phyloP scores from a whole-genome alignment of 2,329 filamentous ascomycete species.

The Colletotrichum godetiae region DNA sequence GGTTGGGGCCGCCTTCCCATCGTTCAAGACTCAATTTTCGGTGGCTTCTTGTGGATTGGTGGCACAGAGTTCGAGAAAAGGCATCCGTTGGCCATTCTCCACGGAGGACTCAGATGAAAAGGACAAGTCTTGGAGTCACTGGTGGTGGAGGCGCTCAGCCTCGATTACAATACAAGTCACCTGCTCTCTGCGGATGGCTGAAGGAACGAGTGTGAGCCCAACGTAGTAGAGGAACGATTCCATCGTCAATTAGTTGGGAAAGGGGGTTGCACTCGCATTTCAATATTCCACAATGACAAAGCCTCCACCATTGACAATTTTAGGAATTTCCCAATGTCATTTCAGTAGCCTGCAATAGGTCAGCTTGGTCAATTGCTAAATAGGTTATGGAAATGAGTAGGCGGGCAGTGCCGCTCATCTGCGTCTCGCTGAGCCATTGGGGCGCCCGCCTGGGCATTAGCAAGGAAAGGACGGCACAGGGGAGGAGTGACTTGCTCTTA shows the following conservation, averaged over 20 bases:
- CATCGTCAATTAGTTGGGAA: not conserved
- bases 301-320: not conserved
- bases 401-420: not conserved
- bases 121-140: not conserved
- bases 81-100: not conserved
- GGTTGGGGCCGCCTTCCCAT: not conserved
- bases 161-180: not conserved
- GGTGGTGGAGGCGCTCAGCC: not conserved
- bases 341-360: not conserved
- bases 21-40: not conserved
- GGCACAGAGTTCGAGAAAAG: not conserved
- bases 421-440: not conserved
- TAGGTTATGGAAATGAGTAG: not conserved
- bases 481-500: not conserved
- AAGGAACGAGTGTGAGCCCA: not conserved
- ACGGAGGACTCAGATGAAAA: not conserved
- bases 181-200: not conserved
- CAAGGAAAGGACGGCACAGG: not conserved
- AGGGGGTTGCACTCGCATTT: not conserved
- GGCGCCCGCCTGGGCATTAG: not conserved
- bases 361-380: not conserved
- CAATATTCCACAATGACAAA: not conserved
- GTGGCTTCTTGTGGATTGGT: conserved; percentile 7
- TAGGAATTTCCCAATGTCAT: not conserved
- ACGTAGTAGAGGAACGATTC: not conserved